Evolutionary conservation across 441 rosid genomes (phyloP), one percentile per base, ranked within the genome.

Genomic region (Syzygium malaccense): DNA sequence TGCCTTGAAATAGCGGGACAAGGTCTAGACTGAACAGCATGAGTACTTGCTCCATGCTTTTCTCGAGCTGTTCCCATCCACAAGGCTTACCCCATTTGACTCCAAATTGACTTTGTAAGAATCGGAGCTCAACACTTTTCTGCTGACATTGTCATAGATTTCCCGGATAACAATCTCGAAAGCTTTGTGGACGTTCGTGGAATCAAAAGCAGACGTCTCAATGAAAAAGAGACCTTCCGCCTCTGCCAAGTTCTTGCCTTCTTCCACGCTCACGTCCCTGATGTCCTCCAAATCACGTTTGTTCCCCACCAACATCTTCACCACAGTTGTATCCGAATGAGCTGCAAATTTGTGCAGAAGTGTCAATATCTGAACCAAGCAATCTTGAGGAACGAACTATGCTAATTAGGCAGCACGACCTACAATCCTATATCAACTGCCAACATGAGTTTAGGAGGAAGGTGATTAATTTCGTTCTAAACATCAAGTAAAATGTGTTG

Each of bases 161-260:
- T 87, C 88, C 55, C 37, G 68, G 56, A 87, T 87, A 55, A 87
- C 85, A 9, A 87, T 33, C 88, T 87, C 88, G 1, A 87, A 87
- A 32, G 88, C 88, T 51, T 62, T 87, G 33, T 87, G 53, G 37
- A 87, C 88, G 23, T 87, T 87, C 3, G 88, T 87, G 33, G 88
- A 87, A 71, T 87, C 84, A 7, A 87, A 66, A 30, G 88, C 88
- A 26, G 88, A 87, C 8, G 88, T 87, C 84, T 87, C 88, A 0
- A 87, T 87, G 88, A 87, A 87, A 87, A 87, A 87, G 79, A 87
- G 58, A 49, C 88, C 88, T 54, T 66, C 53, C 15, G 88, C 58
- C n/a, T 87, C 88, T 1, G 88, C 88, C 41, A 87, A 87, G 2
- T 71, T 87, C 56, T 66, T 87, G 88, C 88, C 88, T 87, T 87